Evolutionary conservation across 2,329 filamentous ascomycete species (phyloP), one percentile per base, ranked within the genome.

Genomic region (Fusarium armeniacum): DNA sequence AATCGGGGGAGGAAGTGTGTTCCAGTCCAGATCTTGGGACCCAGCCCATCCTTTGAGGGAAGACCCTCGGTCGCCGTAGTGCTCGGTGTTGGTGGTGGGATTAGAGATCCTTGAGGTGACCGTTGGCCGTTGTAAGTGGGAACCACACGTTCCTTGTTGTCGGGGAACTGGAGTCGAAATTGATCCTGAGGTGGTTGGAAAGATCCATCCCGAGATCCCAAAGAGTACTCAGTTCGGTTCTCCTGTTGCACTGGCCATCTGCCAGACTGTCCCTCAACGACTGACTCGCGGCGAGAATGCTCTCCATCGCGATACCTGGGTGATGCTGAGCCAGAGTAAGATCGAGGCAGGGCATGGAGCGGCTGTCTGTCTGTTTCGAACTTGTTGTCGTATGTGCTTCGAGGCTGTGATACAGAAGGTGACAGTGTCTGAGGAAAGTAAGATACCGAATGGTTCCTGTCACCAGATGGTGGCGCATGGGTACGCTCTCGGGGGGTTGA

Each of bases 11-110:
- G 78, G 70, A 90, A 91, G 62, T 90, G 87, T 4, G 86, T 88
- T 28, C 89, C 89, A 2, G 88, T 90, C 89, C 89, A 91, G 62
- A 91, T 91, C 81, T 90, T 90, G 15, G 89, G 88, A 1, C 89
- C 89, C 16, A 90, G 79, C 1, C 85, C 86, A 75, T 90, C 88
- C 76, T 89, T 90, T 16, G 82, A 81, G 1, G 83, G 80, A 12
- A 82, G 71, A 3, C 81, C 81, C 50, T 87, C 86, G 2, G 81
- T 79, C 9, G 70, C 58, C 2, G 75, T 68, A 5, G 73, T 75
- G 49, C 75, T 77, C 12, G 77, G 76, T 67, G 76, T 77, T 36
- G 75, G 68, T 11, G 76, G 73, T 24, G 75, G 76, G 57, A 76
- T 77, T 22, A 71, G 60, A 18, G 64, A 68, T 11, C 69, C 65